Conservation (phyloP, 1,284 basidiomycete genomes). For the Puccinia hordei region DNA sequence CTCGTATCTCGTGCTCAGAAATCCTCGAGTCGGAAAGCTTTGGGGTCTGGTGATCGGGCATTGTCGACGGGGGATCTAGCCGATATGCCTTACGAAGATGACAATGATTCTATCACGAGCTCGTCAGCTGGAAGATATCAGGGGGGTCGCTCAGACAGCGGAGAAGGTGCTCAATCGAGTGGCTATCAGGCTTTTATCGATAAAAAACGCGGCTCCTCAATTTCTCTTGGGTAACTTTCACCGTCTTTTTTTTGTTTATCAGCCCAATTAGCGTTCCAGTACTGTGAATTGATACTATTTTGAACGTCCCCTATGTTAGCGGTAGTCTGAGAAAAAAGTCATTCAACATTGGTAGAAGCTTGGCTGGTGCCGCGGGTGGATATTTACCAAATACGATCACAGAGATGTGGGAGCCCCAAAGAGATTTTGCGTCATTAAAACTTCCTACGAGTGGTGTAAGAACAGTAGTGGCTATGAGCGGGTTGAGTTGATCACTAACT, state of each 20-base stretch:
- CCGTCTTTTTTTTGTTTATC: neutral
- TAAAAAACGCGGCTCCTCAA: constrained; percentile 53
- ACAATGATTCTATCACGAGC: constrained; percentile 47
- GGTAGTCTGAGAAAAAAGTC: constrained; percentile 72
- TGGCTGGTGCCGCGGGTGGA: constrained; percentile 80
- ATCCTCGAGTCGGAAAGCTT: constrained; percentile 30
- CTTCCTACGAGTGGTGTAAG: constrained; percentile 74
- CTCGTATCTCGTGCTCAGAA: constrained; percentile 60
- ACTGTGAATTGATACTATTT: neutral
- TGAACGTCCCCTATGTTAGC: constrained; percentile 62
- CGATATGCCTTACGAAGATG: constrained; percentile 41
- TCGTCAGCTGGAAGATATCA: constrained; percentile 53
- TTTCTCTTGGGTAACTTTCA: constrained; percentile 49
- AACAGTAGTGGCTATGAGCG: constrained; percentile 55
- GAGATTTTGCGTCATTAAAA: constrained; percentile 91
- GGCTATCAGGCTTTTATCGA: constrained; percentile 61
- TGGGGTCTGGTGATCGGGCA: constrained; percentile 15
- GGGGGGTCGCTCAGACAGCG: constrained; percentile 49
- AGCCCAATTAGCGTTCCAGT: constrained; percentile 1
- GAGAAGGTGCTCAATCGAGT: constrained; percentile 48
- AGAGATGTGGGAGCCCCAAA: constrained; percentile 94
- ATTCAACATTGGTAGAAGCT: constrained; percentile 73
- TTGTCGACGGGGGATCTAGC: constrained; percentile 48
- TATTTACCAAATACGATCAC: constrained; percentile 88
- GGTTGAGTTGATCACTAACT: constrained; percentile 13